Evolutionary conservation across 2,329 filamentous ascomycete species (phyloP).

Genomic region (Aspergillus pseudoglaucus): DNA sequence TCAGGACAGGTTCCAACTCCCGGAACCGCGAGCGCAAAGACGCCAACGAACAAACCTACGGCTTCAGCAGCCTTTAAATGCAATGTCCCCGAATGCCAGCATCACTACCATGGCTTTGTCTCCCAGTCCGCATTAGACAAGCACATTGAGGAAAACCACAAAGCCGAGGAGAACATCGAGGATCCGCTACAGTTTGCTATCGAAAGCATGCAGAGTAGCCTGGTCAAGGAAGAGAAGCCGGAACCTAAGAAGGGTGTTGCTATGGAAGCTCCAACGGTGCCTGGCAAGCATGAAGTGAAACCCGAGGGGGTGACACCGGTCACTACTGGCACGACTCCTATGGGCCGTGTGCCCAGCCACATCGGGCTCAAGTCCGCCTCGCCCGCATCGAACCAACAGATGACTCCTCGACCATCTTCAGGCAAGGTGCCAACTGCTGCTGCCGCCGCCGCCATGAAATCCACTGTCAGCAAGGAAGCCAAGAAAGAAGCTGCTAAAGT

Average conservation of each 20-base stretch:
- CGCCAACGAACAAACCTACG: slow-evolving; percentile 25
- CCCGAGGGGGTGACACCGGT: slow-evolving; percentile 23
- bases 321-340: slow-evolving; percentile 23
- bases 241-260: slow-evolving; percentile 13
- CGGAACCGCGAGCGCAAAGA: slow-evolving; percentile 22
- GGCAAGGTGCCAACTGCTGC: slow-evolving; percentile 14
- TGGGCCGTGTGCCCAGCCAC: slow-evolving; percentile 29
- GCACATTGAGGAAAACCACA: slow-evolving; percentile 50
- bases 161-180: slow-evolving; percentile 43
- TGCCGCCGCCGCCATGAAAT: slow-evolving; percentile 16
- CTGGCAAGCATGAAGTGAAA: slow-evolving; percentile 23
- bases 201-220: slow-evolving; percentile 44
- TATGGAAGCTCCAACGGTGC: slow-evolving; percentile 11
- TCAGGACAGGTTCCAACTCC: slow-evolving; percentile 18
- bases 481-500: slow-evolving; percentile 21
- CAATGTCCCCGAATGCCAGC: slow-evolving; percentile 46
- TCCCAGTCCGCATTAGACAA: slow-evolving; percentile 49
- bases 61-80: slow-evolving; percentile 47
- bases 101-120: slow-evolving; percentile 49
- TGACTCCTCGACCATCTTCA: slow-evolving; percentile 23
- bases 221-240: slow-evolving; percentile 42
- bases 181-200: slow-evolving; percentile 53
- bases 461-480: slow-evolving; percentile 16
- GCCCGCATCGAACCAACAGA: slow-evolving; percentile 27
- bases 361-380: slow-evolving; percentile 27